A percentile compares a stretch with the other conserved stretches of the same genome.
phyloP scores from a whole-genome alignment of 2,329 filamentous ascomycete genomes.

The Tolypocladium pustulatum region DNA sequence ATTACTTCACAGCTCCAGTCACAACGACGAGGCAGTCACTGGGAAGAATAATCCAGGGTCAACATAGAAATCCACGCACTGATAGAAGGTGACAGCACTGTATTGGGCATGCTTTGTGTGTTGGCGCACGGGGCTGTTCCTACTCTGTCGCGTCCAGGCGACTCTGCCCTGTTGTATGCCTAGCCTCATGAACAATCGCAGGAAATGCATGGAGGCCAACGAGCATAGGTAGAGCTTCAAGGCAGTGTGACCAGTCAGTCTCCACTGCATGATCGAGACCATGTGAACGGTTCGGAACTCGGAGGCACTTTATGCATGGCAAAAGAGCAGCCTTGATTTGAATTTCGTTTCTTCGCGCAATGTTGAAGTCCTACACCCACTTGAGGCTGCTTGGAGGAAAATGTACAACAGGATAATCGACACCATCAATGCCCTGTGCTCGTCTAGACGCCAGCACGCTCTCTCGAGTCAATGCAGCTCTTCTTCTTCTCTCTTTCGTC shows the following conservation, averaged over 20 bases:
- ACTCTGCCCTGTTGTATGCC: not conserved
- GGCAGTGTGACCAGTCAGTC: not conserved
- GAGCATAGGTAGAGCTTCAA: not conserved
- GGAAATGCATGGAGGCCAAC: not conserved
- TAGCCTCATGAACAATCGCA: not conserved
- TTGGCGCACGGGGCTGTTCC: not conserved
- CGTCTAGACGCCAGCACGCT: conserved; percentile 3
- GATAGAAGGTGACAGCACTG: not conserved
- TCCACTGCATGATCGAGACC: not conserved
- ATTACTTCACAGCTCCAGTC: not conserved
- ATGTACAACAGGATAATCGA: conserved; percentile 26
- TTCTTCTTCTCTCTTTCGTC: not conserved
- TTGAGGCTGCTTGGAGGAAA: conserved; percentile 22
- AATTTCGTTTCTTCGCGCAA: conserved; percentile 3
- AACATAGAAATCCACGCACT: not conserved
- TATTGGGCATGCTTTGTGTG: not conserved
- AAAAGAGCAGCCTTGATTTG: not conserved
- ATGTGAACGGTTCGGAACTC: not conserved
- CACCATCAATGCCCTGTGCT: conserved; percentile 7
- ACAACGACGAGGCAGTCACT: not conserved
- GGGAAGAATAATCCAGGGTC: not conserved
- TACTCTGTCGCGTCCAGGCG: not conserved
- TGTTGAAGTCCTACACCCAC: conserved; percentile 18
- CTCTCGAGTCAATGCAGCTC: not conserved
- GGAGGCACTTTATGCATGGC: not conserved